Base-by-base conservation (phyloP, 768 basidiomycete genomes). In the Mycena alexandri region DNA sequence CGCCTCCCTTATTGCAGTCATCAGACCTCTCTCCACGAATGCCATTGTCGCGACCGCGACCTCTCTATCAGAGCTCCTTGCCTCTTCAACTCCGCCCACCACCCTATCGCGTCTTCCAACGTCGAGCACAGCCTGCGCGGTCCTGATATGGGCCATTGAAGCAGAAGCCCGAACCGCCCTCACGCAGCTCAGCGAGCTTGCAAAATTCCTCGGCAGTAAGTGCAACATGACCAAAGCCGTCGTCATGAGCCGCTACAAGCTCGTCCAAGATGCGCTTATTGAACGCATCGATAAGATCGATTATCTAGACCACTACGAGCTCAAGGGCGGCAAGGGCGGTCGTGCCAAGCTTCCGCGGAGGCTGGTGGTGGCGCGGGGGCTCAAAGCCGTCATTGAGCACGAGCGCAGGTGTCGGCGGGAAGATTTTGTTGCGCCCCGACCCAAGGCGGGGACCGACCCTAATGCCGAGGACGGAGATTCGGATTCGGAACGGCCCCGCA, bases 61-160 rank as follows among this genome's bases (percentile, higher is more conserved):
- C 65, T 75, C 81, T 73, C 79, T 90, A 65, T 79, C 83, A 65
- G 74, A 80, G 67, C 75, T 85, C 68, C 74, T 87, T 43, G 71
- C 80, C 43, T 78, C 82, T 65, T 73, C 81, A 16, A 75, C 75
- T 54, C 77, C 78, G 24, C 75, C 82, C 72, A 76, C 78, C 75
- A 59, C 81, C 76, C 61, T 81, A 70, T 68, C 78, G 56, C 76
- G 73, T 29, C 80, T 84, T 21, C 79, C 84, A 5, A 77, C 78
- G 44, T 69, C 84, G 25, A 76, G 89, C 22, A 81, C 89, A 3
- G 91, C 93, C 6, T 90, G 90, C 73, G 93, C 91, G 16, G 73
- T 93, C 10, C 80, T 93, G 63, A 82, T 94, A 25, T 83, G 93
- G 58, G 86, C 90, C 0, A 77, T 93, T 41, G 94, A 95, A 81